Percentiles rank a stretch among this genome's conserved stretches.
Evolutionary conservation across 768 basidiomycete species (phyloP).

Genomic region (Pholiota molesta): DNA sequence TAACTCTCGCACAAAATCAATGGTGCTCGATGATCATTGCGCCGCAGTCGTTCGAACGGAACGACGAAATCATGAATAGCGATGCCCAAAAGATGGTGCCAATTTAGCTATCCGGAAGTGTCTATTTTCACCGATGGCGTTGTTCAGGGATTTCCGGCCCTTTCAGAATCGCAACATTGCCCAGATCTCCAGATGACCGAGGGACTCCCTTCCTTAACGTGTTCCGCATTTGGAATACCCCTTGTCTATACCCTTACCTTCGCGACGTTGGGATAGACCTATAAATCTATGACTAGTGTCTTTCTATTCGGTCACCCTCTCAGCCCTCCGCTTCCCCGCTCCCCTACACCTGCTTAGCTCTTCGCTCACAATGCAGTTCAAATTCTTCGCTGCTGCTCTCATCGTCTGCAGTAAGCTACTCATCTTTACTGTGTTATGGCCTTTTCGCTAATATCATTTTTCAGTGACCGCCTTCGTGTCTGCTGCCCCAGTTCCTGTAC

Average conservation of each 20-base stretch:
- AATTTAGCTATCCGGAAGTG: neutral
- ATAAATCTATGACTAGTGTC: slow-evolving; percentile 16
- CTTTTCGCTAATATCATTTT: neutral
- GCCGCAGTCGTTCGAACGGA: slow-evolving; percentile 1
- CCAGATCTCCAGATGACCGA: slow-evolving; percentile 12
- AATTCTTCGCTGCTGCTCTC: slow-evolving; percentile 3
- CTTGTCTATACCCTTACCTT: slow-evolving; percentile 18
- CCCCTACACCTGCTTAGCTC: neutral
- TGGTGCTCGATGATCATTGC: neutral
- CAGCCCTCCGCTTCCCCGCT: neutral
- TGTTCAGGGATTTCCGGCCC: slow-evolving; percentile 1
- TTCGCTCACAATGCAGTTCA: slow-evolving; percentile 11
- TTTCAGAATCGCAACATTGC: slow-evolving; percentile 6
- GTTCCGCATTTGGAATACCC: slow-evolving; percentile 16
- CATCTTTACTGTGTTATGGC: neutral
- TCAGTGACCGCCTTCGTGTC: slow-evolving; percentile 7
- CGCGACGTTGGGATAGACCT: slow-evolving; percentile 9
- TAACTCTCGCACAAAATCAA: neutral
- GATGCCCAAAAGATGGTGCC: neutral
- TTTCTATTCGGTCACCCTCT: neutral
- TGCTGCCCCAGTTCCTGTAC: slow-evolving; percentile 3
- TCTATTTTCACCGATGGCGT: neutral
- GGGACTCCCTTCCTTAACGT: neutral
- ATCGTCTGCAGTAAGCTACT: slow-evolving; percentile 1
- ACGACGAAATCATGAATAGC: neutral